Base-by-base conservation (phyloP, 2,329 filamentous ascomycete genomes). In the Thielaviopsis ethacetica region DNA sequence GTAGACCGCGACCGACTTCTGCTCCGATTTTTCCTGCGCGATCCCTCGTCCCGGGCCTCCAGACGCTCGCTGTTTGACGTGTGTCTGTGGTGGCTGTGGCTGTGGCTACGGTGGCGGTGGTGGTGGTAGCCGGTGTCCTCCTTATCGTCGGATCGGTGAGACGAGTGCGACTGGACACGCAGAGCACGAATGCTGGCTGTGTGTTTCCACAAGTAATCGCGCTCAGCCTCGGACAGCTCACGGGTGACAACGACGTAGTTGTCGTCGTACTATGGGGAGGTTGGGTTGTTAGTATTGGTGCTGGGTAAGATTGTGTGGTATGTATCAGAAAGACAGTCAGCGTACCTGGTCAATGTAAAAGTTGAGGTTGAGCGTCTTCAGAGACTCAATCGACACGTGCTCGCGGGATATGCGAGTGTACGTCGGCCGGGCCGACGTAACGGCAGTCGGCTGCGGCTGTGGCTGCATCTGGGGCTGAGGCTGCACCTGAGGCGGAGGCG, bases 171-270 rank as follows among this genome's bases (percentile, higher is more conserved):
- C 10, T 7, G 21, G 21, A 24, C 34, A 6, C 75, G 72, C 67
- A 74, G 76, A 65, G 82, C 78, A n/a, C 83, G 82, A 62, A 88
- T 68, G 51, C 76, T 72, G 62, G 76, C 76, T 2, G 86, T 88
- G 70, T 90, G 85, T 51, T 80, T 77, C 77, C 86, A 91, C 54
- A 89, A 77, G 59, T 81, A 73, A 61, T 88, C 79, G 66, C 88
- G 86, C 67, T 88, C 80, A 62, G 80, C 78, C 64, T 88, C 82
- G 3, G 81, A 79, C 56, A 90, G 81, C 81, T 81, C 87, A 59
- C 82, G 76, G 70, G 85, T 86, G 71, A 90, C 85, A 61, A 91
- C 70, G 59, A 90, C 74, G 64, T 81, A 90, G 57, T 83, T 78
- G 19, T 80, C 77, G 65, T 90, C 83, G 75, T 82, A 63, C 50